Evolutionary conservation across 495 filamentous ascomycete species (phyloP), one percentile per base, ranked within the genome.

Genomic region (Aspergillus sclerotioniger): DNA sequence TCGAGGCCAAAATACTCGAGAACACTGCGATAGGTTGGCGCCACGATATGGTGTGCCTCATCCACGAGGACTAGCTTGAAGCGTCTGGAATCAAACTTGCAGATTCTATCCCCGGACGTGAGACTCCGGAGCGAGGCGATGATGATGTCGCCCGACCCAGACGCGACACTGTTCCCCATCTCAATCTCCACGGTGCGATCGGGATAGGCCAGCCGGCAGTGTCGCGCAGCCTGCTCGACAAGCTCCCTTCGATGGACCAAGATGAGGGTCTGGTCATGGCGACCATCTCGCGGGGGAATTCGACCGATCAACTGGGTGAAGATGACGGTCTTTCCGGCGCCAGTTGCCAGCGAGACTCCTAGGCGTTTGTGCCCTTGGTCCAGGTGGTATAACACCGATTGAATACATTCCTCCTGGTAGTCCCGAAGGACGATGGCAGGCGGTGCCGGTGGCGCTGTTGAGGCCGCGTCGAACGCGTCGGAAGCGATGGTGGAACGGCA

Each of bases 21-120:
- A 2, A 82, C 80, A 29, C 76, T 79, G 58, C 93, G 76, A 66
- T 97, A 99, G 33, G 82, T 81, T 8, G 82, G 76, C 6, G 93
- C 89, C 32, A 96, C 92, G 50, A 98, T 96, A 72, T 98, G 94
- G 73, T 99, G 94, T n/a, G 91, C 93, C 68, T 99, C 94, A 63
- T 99, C 94, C 7, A 99, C 93, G 13, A 99, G 80, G 3, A 99
- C 73, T 0, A 99, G 83, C 69, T 99, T 99, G 78, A 93, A 97
- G 19, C 72, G 71, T 2, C 58, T 70, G 0, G 92, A 89, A 57
- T 96, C 85, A 63, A 91, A 98, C 61, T 96, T 97, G 32, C 64
- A 50, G 13, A 97, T 79, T 28, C 94, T 81, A 47, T 91, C 85
- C 15, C 82, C 78, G 3, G 87, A 92, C 0, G 77, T 81, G 45